A percentile compares a stretch with the other conserved stretches of the same genome.
Evolutionary conservation across 768 basidiomycete species (phyloP).

Genomic region (Tylopilus plumbeoviolaceoides): DNA sequence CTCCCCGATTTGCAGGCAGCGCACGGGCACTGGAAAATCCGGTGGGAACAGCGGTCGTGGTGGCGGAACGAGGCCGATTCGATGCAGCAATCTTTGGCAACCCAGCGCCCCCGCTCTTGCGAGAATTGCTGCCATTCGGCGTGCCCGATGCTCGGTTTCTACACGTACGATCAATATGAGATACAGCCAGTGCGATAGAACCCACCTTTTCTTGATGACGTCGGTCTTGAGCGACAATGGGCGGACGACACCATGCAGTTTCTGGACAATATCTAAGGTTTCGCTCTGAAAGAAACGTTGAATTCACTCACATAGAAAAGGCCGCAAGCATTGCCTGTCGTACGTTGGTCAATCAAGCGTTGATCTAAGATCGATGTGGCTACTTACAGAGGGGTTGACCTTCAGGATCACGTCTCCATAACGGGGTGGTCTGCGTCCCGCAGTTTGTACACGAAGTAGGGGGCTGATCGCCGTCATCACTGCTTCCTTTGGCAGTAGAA

Average conservation of each 20-base stretch:
- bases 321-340: constrained; percentile 82
- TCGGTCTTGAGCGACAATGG: constrained; percentile 95
- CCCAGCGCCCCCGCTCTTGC: constrained; percentile 51
- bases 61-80: constrained; percentile 66
- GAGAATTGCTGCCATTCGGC: constrained; percentile 53
- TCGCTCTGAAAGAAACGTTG: not conserved
- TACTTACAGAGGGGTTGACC: constrained; percentile 85
- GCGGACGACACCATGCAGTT: constrained; percentile 92
- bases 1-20: constrained; percentile 30
- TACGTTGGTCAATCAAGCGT: constrained; percentile 12
- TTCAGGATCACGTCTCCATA: constrained; percentile 91
- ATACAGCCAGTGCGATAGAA: not conserved
- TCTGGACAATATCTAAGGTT: constrained; percentile 45
- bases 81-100: constrained; percentile 76
- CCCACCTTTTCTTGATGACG: constrained; percentile 92
- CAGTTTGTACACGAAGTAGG: constrained; percentile 93
- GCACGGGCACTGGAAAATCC: constrained; percentile 41
- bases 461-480: constrained; percentile 64
- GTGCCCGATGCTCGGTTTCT: constrained; percentile 83
- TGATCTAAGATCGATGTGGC: constrained; percentile 3
- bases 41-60: constrained; percentile 54
- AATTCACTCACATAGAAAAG: constrained; percentile 78
- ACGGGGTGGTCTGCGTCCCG: constrained; percentile 90
- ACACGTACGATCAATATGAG: not conserved
- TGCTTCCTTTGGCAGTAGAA: constrained; percentile 36